Conservation (phyloP, 2,329 filamentous ascomycete species). For the Aspergillus uvarum region DNA sequence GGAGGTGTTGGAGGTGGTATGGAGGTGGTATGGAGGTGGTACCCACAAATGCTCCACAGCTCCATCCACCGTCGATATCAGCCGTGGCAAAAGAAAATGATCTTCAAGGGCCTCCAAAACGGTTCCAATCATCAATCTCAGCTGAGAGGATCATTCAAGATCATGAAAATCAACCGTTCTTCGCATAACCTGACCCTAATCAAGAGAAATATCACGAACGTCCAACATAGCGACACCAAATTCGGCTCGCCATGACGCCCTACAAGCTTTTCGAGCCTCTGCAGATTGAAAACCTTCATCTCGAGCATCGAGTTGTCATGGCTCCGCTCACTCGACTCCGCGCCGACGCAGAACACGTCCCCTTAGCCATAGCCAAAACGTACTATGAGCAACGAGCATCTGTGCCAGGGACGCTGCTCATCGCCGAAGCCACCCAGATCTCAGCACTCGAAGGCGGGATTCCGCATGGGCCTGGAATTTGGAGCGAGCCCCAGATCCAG, state of each 20-base stretch:
- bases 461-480: constrained; percentile 57
- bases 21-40: too few species aligned
- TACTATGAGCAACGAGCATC: constrained; percentile 55
- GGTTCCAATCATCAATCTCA: too few species aligned
- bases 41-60: too few species aligned
- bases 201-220: too few species aligned
- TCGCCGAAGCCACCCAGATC: constrained; percentile 58
- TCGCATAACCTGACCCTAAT: too few species aligned
- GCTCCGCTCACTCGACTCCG: constrained; percentile 57
- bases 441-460: constrained; percentile 48
- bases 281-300: constrained; percentile 35
- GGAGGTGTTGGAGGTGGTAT: too few species aligned
- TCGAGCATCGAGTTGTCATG: constrained; percentile 51
- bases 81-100: too few species aligned
- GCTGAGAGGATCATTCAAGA: too few species aligned
- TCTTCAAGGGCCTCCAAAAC: too few species aligned
- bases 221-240: too few species aligned
- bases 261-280: constrained; percentile 45
- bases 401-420: constrained; percentile 55
- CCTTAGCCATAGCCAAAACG: constrained; percentile 28
- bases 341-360: constrained; percentile 49
- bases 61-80: constrained; percentile 19
- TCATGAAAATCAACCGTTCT: too few species aligned
- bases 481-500: constrained; percentile 52
- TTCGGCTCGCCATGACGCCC: too few species aligned